Evolutionary conservation across 306 rosid species (phyloP).

Genomic region (Lathyrus oleraceus): DNA sequence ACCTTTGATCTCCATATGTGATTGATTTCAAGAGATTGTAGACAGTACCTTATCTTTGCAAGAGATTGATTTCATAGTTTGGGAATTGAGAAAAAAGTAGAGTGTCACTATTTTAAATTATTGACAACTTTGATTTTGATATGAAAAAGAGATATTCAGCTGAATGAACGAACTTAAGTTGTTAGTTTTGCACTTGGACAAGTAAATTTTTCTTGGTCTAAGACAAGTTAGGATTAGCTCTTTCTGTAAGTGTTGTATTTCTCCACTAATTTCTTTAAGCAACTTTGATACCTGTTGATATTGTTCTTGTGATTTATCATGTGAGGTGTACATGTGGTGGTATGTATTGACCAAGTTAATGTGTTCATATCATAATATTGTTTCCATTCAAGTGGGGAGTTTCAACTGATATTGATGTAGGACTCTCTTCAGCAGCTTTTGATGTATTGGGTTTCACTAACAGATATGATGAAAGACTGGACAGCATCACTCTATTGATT

Average conservation of each 20-base stretch:
- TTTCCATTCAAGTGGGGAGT: constrained; percentile 9
- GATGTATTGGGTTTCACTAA: constrained; percentile 4
- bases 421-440: constrained; percentile 2
- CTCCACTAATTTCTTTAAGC: constrained; percentile 22
- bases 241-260: neutral
- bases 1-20: neutral
- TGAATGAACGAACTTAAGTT: neutral
- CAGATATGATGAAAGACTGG: neutral
- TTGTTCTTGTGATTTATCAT: neutral
- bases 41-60: constrained; percentile 12
- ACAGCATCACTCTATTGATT: constrained; percentile 3
- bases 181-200: constrained; percentile 18
- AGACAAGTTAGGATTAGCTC: neutral
- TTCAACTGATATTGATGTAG: constrained; percentile 18
- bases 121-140: constrained; percentile 7
- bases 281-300: neutral
- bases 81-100: neutral
- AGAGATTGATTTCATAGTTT: constrained; percentile 8
- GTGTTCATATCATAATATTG: constrained; percentile 8
- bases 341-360: constrained; percentile 10
- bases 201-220: constrained; percentile 6
- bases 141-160: constrained; percentile 1
- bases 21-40: constrained; percentile 4
- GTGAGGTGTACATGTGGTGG: neutral
- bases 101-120: constrained; percentile 16